Evolutionary conservation across 2,329 filamentous ascomycete species (phyloP).

Genomic region (Aspergillus eucalypticola): DNA sequence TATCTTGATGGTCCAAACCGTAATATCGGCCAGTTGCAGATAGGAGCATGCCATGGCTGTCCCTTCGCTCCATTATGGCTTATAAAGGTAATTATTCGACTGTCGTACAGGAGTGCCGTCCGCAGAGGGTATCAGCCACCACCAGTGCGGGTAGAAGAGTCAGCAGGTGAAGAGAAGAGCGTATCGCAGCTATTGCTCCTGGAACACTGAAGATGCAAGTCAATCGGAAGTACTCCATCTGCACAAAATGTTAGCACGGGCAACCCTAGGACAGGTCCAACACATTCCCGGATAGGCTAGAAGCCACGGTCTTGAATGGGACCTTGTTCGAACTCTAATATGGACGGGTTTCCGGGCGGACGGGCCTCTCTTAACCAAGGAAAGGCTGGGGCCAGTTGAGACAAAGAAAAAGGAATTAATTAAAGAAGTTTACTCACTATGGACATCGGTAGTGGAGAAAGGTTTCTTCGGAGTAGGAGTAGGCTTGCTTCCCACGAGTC

Average conservation of each 20-base stretch:
- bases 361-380: neutral
- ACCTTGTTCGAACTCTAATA: conserved; percentile 7
- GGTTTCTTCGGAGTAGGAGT: neutral
- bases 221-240: conserved; percentile 5
- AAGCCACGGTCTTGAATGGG: neutral
- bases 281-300: conserved; percentile 1
- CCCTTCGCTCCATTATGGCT: neutral
- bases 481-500: neutral
- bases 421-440: neutral
- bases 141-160: conserved; percentile 2
- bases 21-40: conserved; percentile 22
- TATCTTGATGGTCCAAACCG: conserved; percentile 7
- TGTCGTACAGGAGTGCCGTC: conserved; percentile 9
- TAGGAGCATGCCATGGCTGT: neutral
- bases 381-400: neutral
- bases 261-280: conserved; percentile 2
- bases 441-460: neutral
- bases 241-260: conserved; percentile 3
- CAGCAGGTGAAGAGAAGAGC: conserved; percentile 1
- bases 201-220: neutral
- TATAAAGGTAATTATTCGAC: conserved; percentile 6
- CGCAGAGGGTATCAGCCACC: conserved; percentile 6
- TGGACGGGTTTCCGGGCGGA: neutral
- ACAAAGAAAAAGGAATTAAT: conserved; percentile 1
- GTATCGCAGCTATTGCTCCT: neutral